Evolutionary conservation across 306 rosid species (phyloP), one percentile per base, ranked within the genome.

Genomic region (Erythrophleum fordii): DNA sequence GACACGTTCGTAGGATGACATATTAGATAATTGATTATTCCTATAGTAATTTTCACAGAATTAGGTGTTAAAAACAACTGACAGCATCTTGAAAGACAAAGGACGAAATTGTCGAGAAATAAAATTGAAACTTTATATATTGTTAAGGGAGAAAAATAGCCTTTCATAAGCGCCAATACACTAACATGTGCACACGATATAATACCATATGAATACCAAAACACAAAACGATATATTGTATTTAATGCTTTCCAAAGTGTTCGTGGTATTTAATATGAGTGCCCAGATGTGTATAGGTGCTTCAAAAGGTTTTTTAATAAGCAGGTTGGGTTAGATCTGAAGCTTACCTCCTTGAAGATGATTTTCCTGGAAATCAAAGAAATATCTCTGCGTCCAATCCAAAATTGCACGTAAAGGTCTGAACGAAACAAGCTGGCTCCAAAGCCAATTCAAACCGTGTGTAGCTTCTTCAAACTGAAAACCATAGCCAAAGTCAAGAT

Each of bases 351-450:
- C 3, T 4, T 44, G 60, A 68, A 60, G 46, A 77, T 5, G 59
- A 51, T 65, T 26, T 13, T 79, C 48, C 16, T 69, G 85, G 45
- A 35, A 28, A 46, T 76, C 70, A 42, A 78, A 80, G 84, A 14
- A 77, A 29, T 46, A 51, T 35, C 80, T 41, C 17, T 81, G 86
- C 8, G 62, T 58, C 97, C 92, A 88, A 80, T 82, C 72, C 9
- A 78, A 13, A 5, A 88, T 3, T 13, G 83, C 68, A 29, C 92
- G 89, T 5, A 89, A 58, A 25, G 93, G 93, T 68, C 89, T 31
- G 49, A 85, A 10, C 0, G 82, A 81, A 39, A 69, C 29, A 9
- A 91, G 1, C 20, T 83, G 90, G 77, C 66, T 89, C 93, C 88
- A 88, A 71, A 85, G 48, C 87, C 90, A 79, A 26, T n/a, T 31